Conservation (phyloP, 2,329 filamentous ascomycete species). For the Aspergillus luchuensis region DNA sequence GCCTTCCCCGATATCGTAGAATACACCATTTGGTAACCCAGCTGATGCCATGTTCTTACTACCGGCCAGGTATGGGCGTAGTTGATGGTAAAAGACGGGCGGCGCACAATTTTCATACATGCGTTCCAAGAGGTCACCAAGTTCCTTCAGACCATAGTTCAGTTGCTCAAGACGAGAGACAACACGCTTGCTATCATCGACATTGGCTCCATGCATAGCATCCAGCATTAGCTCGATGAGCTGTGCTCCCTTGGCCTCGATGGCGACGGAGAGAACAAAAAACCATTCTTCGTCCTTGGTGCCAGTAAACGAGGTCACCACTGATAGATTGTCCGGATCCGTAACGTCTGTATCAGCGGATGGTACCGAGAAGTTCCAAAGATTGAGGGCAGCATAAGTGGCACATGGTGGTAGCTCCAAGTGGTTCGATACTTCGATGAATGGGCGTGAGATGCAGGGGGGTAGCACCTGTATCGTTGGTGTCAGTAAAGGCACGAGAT, state of each 20-base stretch:
- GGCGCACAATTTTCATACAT: conserved; percentile 56
- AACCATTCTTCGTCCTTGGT: conserved; percentile 51
- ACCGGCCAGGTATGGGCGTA: conserved; percentile 55
- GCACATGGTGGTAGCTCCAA: conserved; percentile 45
- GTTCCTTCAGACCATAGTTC: conserved; percentile 45
- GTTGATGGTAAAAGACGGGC: conserved; percentile 53
- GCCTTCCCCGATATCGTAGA: conserved; percentile 54
- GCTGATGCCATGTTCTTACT: conserved; percentile 57
- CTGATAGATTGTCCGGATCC: conserved; percentile 39
- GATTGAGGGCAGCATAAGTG: conserved; percentile 45
- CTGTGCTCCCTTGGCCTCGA: conserved; percentile 53
- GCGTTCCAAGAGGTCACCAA: conserved; percentile 47
- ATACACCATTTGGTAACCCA: conserved; percentile 54
- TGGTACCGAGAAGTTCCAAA: conserved; percentile 42
- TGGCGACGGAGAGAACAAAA: conserved; percentile 55
- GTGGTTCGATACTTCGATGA: conserved; percentile 39
- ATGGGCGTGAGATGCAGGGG: conserved; percentile 38
- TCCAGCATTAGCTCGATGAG: conserved; percentile 35
- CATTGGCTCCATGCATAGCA: conserved; percentile 49
- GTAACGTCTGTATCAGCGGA: conserved; percentile 32
- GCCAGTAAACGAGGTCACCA: conserved; percentile 41
- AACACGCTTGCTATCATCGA: conserved; percentile 41
- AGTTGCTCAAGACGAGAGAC: conserved; percentile 45
- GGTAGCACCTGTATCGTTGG: conserved; percentile 35
- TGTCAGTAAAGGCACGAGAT: not conserved